Evolutionary conservation across 179 eudicot genomes (phyloP).

Genomic region (Beta corolliflora): DNA sequence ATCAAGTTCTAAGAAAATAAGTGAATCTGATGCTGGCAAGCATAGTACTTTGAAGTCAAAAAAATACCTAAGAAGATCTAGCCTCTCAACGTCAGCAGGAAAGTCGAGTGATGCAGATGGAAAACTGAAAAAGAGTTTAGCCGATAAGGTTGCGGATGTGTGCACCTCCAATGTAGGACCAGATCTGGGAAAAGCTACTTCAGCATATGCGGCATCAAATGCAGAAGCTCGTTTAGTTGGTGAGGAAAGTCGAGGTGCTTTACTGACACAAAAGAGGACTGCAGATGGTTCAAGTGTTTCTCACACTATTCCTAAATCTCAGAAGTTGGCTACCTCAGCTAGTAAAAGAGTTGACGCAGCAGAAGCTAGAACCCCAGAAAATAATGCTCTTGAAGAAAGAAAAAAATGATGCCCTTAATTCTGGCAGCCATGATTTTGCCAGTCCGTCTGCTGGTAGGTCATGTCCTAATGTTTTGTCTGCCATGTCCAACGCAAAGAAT

Average conservation of each 20-base stretch:
- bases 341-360: constrained; percentile 33
- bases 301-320: constrained; percentile 42
- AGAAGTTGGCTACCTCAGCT: constrained; percentile 32
- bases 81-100: constrained; percentile 28
- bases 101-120: constrained; percentile 25
- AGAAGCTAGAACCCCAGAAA: constrained; percentile 27
- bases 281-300: constrained; percentile 37
- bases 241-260: constrained; percentile 30
- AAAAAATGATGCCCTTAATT: constrained; percentile 17
- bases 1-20: constrained; percentile 15
- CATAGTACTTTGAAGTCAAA: constrained; percentile 29
- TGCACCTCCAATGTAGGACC: constrained; percentile 28
- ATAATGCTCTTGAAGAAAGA: constrained; percentile 21
- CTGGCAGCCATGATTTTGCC: constrained; percentile 20
- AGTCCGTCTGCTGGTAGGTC: constrained; percentile 24
- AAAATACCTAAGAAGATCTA: constrained; percentile 38
- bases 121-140: constrained; percentile 19
- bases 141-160: constrained; percentile 30
- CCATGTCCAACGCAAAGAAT: constrained; percentile 22
- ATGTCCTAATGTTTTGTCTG: constrained; percentile 21
- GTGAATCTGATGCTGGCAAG: constrained; percentile 16
- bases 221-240: constrained; percentile 11
- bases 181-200: constrained; percentile 26
- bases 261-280: constrained; percentile 46
- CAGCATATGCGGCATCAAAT: constrained; percentile 29